Evolutionary conservation across 495 filamentous ascomycete species (phyloP).

Genomic region (Clohesyomyces aquaticus): DNA sequence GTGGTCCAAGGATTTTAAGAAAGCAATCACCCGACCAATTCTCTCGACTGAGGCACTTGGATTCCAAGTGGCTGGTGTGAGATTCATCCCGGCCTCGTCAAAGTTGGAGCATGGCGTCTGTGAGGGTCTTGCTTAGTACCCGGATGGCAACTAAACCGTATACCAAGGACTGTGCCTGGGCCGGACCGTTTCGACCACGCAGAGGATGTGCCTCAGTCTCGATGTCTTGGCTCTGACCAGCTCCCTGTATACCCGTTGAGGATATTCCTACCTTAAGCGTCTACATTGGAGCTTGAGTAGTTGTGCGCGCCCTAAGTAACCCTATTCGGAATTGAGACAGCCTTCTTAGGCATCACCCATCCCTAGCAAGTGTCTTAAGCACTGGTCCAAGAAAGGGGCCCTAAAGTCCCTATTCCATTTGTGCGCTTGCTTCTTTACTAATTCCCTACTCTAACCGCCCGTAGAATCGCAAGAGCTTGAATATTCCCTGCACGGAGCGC

Average conservation of each 20-base stretch:
- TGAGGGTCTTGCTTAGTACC: too few relatives aligned
- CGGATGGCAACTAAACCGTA: too few relatives aligned
- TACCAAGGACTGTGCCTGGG: constrained; percentile 1
- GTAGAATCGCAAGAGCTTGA: constrained; percentile 29
- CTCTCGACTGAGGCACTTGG: too few relatives aligned
- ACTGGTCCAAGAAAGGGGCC: constrained; percentile 15
- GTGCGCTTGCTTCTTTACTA: not conserved
- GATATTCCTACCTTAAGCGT: not conserved
- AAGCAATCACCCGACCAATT: too few relatives aligned
- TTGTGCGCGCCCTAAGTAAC: constrained; percentile 1
- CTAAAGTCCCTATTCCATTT: constrained; percentile 9
- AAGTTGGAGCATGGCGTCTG: too few relatives aligned
- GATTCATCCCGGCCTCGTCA: too few relatives aligned
- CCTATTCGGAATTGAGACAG: constrained; percentile 8
- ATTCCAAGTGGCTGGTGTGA: too few relatives aligned
- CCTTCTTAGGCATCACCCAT: constrained; percentile 1
- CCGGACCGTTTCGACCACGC: constrained; percentile 1
- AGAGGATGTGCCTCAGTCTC: not conserved
- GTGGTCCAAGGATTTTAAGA: too few relatives aligned
- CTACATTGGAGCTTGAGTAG: not conserved
- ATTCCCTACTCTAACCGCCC: constrained; percentile 16
- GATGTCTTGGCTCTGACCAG: constrained; percentile 2
- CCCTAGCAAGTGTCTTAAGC: constrained; percentile 7
- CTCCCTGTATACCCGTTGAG: constrained; percentile 3
- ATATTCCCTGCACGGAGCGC: constrained; percentile 27